phyloP scores from a whole-genome alignment of 257 asterid species.

The Paraleonurus japonicus region DNA sequence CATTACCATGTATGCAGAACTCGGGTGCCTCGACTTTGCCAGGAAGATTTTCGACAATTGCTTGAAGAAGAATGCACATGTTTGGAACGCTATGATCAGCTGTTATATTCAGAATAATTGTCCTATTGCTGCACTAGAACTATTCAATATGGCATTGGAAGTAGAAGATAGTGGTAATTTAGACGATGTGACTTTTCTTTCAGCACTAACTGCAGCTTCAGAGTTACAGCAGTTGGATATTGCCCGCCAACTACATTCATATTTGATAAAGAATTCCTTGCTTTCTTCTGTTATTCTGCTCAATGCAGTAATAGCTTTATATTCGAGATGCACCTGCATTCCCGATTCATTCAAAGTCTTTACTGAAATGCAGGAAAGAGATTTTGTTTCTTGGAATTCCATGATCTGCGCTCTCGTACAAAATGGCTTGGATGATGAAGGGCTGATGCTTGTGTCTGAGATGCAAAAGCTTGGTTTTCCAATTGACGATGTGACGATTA shows the following conservation, averaged over 20 bases:
- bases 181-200: slow-evolving; percentile 68
- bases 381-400: slow-evolving; percentile 77
- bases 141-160: slow-evolving; percentile 51
- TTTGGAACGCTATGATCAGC: slow-evolving; percentile 73
- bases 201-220: slow-evolving; percentile 62
- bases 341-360: slow-evolving; percentile 55
- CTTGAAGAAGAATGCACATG: slow-evolving; percentile 60
- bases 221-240: slow-evolving; percentile 51
- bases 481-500: slow-evolving; percentile 56
- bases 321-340: slow-evolving; percentile 59
- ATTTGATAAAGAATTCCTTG: slow-evolving; percentile 47
- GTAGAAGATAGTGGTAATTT: slow-evolving; percentile 34
- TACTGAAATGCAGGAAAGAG: slow-evolving; percentile 58
- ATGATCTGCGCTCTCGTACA: slow-evolving; percentile 71
- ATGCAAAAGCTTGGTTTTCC: slow-evolving; percentile 62
- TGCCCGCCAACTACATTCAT: slow-evolving; percentile 63
- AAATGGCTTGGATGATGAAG: slow-evolving; percentile 61
- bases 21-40: slow-evolving; percentile 50
- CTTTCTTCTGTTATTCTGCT: slow-evolving; percentile 40
- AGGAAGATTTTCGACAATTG: slow-evolving; percentile 56
- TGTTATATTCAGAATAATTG: slow-evolving; percentile 55
- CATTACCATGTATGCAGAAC: slow-evolving; percentile 69
- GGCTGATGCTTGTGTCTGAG: slow-evolving; percentile 66
- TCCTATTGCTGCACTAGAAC: slow-evolving; percentile 51
- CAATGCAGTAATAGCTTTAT: slow-evolving; percentile 58